Conservation (phyloP, 2,329 filamentous ascomycete genomes). For the Botryotinia globosa region DNA sequence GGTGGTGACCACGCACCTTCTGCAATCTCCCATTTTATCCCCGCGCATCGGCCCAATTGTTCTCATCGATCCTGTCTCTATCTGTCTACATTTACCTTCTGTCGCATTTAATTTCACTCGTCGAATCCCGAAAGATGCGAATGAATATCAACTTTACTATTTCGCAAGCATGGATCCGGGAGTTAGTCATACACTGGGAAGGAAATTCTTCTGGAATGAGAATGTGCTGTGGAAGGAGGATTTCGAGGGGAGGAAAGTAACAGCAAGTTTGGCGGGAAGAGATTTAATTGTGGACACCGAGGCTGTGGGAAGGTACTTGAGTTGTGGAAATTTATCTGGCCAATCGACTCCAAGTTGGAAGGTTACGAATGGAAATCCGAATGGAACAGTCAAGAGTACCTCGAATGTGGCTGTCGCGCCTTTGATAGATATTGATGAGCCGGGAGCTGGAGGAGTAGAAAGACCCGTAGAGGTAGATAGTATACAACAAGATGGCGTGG, state of each 20-base stretch:
- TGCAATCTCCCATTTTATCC: slow-evolving; percentile 44
- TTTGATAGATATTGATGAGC: slow-evolving; percentile 14
- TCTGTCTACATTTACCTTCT: slow-evolving; percentile 59
- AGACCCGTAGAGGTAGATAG: neutral
- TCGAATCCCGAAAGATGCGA: slow-evolving; percentile 46
- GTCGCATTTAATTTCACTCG: slow-evolving; percentile 61
- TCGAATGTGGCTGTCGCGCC: neutral
- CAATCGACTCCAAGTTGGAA: slow-evolving; percentile 24
- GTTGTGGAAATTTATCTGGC: slow-evolving; percentile 28
- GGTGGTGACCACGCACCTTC: slow-evolving; percentile 54
- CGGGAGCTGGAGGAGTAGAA: neutral
- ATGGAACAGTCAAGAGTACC: neutral
- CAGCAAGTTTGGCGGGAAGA: slow-evolving; percentile 49
- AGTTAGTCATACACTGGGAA: slow-evolving; percentile 54
- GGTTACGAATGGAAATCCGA: slow-evolving; percentile 27
- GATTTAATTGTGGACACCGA: slow-evolving; percentile 56
- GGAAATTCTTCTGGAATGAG: slow-evolving; percentile 61
- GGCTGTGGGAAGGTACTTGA: slow-evolving; percentile 52
- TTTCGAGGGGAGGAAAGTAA: slow-evolving; percentile 44
- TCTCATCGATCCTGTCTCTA: slow-evolving; percentile 58
- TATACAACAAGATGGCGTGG: slow-evolving; percentile 18
- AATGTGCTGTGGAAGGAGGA: slow-evolving; percentile 61
- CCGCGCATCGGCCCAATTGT: slow-evolving; percentile 49
- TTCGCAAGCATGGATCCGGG: slow-evolving; percentile 59
- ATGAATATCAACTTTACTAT: slow-evolving; percentile 58